These are phyloP conservation scores for Lactarius quietus DNA, from an alignment of 768 basidiomycete species.

Conservation along the genomic window DNA sequence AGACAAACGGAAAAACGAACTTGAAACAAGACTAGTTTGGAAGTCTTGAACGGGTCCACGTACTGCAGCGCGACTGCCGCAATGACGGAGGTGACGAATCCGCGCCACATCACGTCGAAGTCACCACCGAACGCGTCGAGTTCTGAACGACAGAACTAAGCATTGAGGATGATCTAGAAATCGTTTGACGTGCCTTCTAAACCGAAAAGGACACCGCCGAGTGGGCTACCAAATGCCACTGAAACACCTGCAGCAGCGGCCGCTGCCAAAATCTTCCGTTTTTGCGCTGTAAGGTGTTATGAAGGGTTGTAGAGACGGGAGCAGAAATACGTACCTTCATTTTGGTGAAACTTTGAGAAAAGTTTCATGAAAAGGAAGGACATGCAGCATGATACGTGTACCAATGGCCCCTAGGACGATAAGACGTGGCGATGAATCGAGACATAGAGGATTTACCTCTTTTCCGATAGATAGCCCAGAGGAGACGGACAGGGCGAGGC, in stretches of 20 bases:
- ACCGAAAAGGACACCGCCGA: slow-evolving; percentile 83
- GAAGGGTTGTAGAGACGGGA: neutral
- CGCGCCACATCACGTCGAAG: slow-evolving; percentile 77
- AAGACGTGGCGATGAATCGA: slow-evolving; percentile 4
- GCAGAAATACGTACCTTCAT: slow-evolving; percentile 54
- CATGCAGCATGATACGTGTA: slow-evolving; percentile 82
- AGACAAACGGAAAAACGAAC: slow-evolving; percentile 36
- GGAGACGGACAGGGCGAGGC: slow-evolving; percentile 78
- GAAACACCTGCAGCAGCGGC: slow-evolving; percentile 86
- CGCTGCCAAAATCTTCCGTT: slow-evolving; percentile 76
- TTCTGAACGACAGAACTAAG: slow-evolving; percentile 37
- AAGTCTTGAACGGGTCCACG: slow-evolving; percentile 82
- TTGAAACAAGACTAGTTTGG: slow-evolving; percentile 78
- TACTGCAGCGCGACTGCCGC: slow-evolving; percentile 83
- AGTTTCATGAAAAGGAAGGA: slow-evolving; percentile 64
- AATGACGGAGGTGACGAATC: slow-evolving; percentile 86
- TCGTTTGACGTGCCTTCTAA: slow-evolving; percentile 51
- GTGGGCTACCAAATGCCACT: slow-evolving; percentile 83
- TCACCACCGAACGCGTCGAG: slow-evolving; percentile 66
- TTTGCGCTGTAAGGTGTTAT: slow-evolving; percentile 49
- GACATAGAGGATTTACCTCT: slow-evolving; percentile 48
- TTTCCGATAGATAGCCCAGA: slow-evolving; percentile 84
- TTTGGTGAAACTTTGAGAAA: slow-evolving; percentile 68
- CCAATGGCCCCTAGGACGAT: slow-evolving; percentile 62
- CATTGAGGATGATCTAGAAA: neutral